Evolutionary conservation across 176 grass and related monocot species (phyloP), one percentile per base, ranked within the genome.

Genomic region (Pharus latifolius): DNA sequence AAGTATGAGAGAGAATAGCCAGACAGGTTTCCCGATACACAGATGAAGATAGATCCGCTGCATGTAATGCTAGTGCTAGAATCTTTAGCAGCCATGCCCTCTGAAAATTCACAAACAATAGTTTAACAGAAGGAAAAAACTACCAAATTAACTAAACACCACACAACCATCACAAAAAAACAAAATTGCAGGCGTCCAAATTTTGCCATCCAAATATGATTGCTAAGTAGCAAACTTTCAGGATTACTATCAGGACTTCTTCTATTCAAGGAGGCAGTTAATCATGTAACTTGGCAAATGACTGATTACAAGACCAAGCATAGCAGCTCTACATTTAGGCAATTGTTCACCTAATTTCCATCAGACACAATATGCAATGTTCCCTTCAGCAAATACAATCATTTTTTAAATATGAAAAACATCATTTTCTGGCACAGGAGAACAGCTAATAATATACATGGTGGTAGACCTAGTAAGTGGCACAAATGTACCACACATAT

Each of bases 21-120:
- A 98, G 7, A 30, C 84, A 92, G 63, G 86, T 78, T 56, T 98
- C 94, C 34, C 78, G 71, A 56, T 92, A 85, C 49, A 83, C 53
- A 32, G 94, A 85, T 74, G 73, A 85, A 48, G 83, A 76, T 76
- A 89, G 74, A 81, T 98, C 94, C n/a, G 89, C 85, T 80, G 74
- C 70, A 88, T 98, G 94, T 35, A 98, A 78, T 76, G 88, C 94
- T 65, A 98, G 67, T 28, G 94, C 89, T 82, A 90, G 60, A 27
- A 98, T 80, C 79, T 98, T 98, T 62, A 98, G 47, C 63, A 98
- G 74, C 89, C 94, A 98, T 33, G 86, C 89, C 70, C 94, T 92
- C 94, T 98, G 89, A 46, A 81, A 85, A 80, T 61, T 4, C 20
- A 77, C 12, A 88, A 82, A 44, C 8, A n/a, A 63, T 33, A 50